Evolutionary conservation across 75 land plant genomes (phyloP).

Genomic region (Gnetum montanum): DNA sequence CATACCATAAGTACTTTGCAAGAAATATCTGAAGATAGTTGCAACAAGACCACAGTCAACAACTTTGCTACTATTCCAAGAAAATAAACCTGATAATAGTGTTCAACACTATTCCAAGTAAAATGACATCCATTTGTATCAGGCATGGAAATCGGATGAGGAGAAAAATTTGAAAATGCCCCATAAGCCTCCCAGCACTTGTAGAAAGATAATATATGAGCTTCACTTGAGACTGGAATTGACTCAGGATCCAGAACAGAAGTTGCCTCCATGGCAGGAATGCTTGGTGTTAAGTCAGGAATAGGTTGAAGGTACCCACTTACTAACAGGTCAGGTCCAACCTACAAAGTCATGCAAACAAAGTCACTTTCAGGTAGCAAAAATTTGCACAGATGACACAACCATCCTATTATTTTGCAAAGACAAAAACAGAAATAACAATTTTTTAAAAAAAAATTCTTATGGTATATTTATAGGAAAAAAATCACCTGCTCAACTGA

Average conservation of each 20-base stretch:
- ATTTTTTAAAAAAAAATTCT: too few relatives aligned
- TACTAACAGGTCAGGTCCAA: conserved; percentile 94
- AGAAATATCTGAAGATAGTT: neutral
- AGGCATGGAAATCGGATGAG: conserved; percentile 63
- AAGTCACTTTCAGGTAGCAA: neutral
- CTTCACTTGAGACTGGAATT: conserved; percentile 22
- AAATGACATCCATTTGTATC: conserved; percentile 39
- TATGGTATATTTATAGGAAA: too few relatives aligned
- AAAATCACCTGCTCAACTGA: conserved; percentile 77
- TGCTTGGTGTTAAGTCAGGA: conserved; percentile 52
- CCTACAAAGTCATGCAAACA: conserved; percentile 25
- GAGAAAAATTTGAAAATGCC: conserved; percentile 86
- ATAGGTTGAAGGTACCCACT: conserved; percentile 91
- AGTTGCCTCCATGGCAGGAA: conserved; percentile 57
- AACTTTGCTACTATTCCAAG: too few relatives aligned
- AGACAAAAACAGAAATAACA: too few relatives aligned
- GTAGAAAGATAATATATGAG: conserved; percentile 74
- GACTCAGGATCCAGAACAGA: conserved; percentile 38
- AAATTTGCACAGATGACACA: too few relatives aligned
- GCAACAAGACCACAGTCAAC: too few relatives aligned
- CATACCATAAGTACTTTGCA: neutral
- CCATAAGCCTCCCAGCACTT: conserved; percentile 96
- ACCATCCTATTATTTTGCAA: neutral
- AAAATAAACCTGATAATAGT: conserved; percentile 98
- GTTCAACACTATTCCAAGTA: conserved; percentile 84